A percentile compares a stretch with the other conserved stretches of the same genome.
phyloP scores from a whole-genome alignment of 768 basidiomycete genomes.

The Suillus luteus region DNA sequence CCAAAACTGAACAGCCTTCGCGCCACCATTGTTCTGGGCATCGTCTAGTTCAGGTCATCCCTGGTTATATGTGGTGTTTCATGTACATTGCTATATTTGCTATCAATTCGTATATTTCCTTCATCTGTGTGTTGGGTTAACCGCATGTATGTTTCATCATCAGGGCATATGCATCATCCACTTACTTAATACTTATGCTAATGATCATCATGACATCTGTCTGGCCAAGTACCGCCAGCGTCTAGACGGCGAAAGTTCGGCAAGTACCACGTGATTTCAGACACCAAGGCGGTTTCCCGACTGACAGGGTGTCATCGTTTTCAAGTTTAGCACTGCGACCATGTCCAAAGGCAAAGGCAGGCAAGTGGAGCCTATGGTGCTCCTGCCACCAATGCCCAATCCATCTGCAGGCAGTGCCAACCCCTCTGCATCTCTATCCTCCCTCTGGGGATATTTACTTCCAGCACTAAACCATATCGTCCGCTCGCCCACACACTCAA shows the following conservation, averaged over 20 bases:
- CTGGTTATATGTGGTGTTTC: not conserved
- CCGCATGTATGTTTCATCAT: not conserved
- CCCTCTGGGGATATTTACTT: slow-evolving; percentile 74
- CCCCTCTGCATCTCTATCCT: slow-evolving; percentile 69
- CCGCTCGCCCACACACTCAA: slow-evolving; percentile 62
- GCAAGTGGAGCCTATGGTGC: slow-evolving; percentile 22
- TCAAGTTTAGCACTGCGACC: not conserved
- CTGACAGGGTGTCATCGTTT: slow-evolving; percentile 2
- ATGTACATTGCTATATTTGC: not conserved
- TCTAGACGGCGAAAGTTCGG: not conserved
- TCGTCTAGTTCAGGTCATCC: slow-evolving; percentile 50
- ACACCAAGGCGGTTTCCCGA: not conserved
- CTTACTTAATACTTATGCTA: not conserved
- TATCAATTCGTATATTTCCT: slow-evolving; percentile 1
- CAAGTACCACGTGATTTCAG: not conserved
- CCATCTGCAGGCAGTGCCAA: slow-evolving; percentile 67
- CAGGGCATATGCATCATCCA: not conserved
- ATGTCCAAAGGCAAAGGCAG: slow-evolving; percentile 38
- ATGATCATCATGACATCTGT: not conserved
- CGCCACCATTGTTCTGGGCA: slow-evolving; percentile 77
- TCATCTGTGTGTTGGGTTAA: not conserved
- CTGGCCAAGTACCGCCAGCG: not conserved
- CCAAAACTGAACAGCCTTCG: slow-evolving; percentile 61
- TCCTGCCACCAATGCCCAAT: slow-evolving; percentile 46
- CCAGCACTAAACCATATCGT: slow-evolving; percentile 80